Base-by-base conservation (phyloP, 2,329 filamentous ascomycete species). In the Leptographium wingfieldii region DNA sequence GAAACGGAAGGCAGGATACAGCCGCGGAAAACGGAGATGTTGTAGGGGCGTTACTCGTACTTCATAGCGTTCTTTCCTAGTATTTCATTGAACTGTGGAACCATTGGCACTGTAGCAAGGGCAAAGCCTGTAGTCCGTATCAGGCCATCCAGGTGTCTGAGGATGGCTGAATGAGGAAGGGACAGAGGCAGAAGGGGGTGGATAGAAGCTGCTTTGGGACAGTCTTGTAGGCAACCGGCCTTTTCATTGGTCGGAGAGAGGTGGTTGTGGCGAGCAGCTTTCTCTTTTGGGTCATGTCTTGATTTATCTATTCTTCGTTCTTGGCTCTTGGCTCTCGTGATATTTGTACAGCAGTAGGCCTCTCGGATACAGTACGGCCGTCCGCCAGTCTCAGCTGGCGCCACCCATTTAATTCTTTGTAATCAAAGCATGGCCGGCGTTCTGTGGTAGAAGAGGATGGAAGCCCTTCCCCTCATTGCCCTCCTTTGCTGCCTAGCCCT, bases 181-280 rank as follows among this genome's bases (percentile, higher is more conserved):
- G 25, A 29, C 22, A 11, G 49, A 29, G 29, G 52, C 9, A 33
- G 27, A 19, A 29, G 22, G 49, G 49, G 49, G 38, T 40, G 51
- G 35, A 56, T 46, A 48, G 43, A 19, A 48, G n/a, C 43, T 48
- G 16, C 43, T 48, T 48, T 48, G 16, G 43, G 43, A n/a, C 19
- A 10, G 4, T 48, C 43, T 6, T 48, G 43, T 48, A 48, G 43
- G n/a, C 19, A 48, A n/a, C 19, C 19, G 7, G 46, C 58, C 56
- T 56, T 59, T 56, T 59, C 43, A 59, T 60, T 62, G 59, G 61
- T 38, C 27, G 10, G 4, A 27, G 56, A 9, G 31, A 31, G 53
- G 33, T n/a, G 40, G 22, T 33, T 19, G 51, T 31, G 53, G 22
- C 7, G 27, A 35, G 38, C 14, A 40, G 38, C n/a, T 48, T 59